Base-by-base conservation (phyloP, 1,139 yeast genomes). In the Protomyces inouyei region DNA sequence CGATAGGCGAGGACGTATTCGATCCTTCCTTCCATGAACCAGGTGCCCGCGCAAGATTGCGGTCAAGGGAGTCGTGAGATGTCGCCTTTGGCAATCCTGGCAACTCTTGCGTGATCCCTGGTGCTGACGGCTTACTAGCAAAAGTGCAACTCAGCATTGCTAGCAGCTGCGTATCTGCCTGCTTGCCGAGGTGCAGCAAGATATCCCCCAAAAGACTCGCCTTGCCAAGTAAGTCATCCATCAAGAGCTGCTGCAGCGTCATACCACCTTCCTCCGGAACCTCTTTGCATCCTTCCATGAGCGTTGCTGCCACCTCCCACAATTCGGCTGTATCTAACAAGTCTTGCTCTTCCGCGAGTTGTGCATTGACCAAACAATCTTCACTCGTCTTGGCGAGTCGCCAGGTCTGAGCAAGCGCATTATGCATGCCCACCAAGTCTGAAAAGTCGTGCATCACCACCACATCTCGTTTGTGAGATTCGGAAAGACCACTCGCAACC, bases 81-180 rank as follows among this genome's bases (percentile, higher is more conserved):
- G 37, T 48, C 21, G n/a, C 35, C 23, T 12, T 36, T 21, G 56
- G 65, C 10, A 52, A 16, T 21, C 48, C 36, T 28, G 56, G 48
- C 21, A 21, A 43, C 52, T 23, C 56, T 23, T 21, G 52, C 23
- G 28, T 18, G 18, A 35, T 10, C 16, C 10, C 37, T 12, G 45
- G 57, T 52, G 21, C 65, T 21, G 16, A 37, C 52, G 25, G 52
- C 21, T 23, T 66, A 53, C 37, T 21, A 59, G 55, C 72, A 65
- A 80, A 70, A 2, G 90, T 81, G 75, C 96, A 89, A 1, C 95
- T 84, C 72, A 91, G 76, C 88, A 88, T 87, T 0, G 96, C 97
- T 23, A 93, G 78, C 96, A 92, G 90, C 73, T 92, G 98, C 25
- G 89, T 77, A 71, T 92, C 87, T 2, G 85, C 85, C 59, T 78